Evolutionary conservation across 495 filamentous ascomycete species (phyloP).

Genomic region (Halenospora varia): DNA sequence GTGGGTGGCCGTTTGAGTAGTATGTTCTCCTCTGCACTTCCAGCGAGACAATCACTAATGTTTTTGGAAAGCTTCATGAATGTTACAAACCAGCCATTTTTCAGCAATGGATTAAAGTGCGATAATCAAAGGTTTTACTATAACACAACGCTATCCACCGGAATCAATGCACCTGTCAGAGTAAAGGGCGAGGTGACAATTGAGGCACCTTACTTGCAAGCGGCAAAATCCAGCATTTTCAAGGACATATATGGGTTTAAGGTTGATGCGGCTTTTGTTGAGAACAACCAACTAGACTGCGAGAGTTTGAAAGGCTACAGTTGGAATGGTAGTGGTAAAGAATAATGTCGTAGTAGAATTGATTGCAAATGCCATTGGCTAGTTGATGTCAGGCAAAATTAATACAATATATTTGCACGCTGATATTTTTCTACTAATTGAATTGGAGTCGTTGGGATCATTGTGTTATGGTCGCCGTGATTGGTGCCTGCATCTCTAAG

Average conservation of each 20-base stretch:
- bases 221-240: neutral
- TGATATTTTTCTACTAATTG: no score
- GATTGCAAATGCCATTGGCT: no score
- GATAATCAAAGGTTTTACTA: slow-evolving; percentile 16
- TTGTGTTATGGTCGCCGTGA: no score
- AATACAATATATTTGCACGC: no score
- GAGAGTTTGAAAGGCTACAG: slow-evolving; percentile 13
- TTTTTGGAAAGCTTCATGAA: slow-evolving; percentile 14
- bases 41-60: neutral
- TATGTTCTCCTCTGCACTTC: neutral
- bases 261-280: slow-evolving; percentile 21
- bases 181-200: slow-evolving; percentile 12
- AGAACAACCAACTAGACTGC: slow-evolving; percentile 12
- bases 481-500: no score
- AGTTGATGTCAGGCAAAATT: no score
- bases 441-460: no score
- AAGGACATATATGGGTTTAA: slow-evolving; percentile 13
- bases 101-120: slow-evolving; percentile 3
- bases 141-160: slow-evolving; percentile 18
- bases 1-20: slow-evolving; percentile 5
- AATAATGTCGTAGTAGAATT: no score
- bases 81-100: slow-evolving; percentile 19
- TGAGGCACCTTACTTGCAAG: slow-evolving; percentile 9
- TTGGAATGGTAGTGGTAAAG: no score
- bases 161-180: slow-evolving; percentile 11